A percentile compares a stretch with the other conserved stretches of the same genome.
phyloP scores from a whole-genome alignment of 352 stramenopile genomes.

The Halophytophthora polymorphica region DNA sequence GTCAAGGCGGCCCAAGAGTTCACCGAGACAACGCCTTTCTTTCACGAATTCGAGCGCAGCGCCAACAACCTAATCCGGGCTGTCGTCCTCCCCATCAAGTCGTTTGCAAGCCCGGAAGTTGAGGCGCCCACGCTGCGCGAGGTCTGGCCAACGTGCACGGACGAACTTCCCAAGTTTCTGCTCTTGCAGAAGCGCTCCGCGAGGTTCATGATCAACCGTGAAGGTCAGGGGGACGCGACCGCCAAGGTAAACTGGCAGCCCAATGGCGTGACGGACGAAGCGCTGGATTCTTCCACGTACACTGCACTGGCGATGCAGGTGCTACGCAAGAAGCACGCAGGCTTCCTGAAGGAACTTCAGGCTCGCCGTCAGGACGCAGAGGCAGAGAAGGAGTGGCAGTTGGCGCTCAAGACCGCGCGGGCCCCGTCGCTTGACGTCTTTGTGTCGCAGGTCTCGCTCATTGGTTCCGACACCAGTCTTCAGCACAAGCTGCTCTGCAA shows the following conservation, averaged over 20 bases:
- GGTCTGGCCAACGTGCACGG: slow-evolving; percentile 43
- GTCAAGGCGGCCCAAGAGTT: slow-evolving; percentile 15
- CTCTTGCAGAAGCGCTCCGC: slow-evolving; percentile 57
- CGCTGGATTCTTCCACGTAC: slow-evolving; percentile 25
- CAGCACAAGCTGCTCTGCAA: slow-evolving; percentile 56
- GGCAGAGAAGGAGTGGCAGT: slow-evolving; percentile 38
- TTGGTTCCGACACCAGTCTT: slow-evolving; percentile 22
- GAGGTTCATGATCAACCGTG: slow-evolving; percentile 36
- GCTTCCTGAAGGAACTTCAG: slow-evolving; percentile 40
- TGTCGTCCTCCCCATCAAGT: slow-evolving; percentile 11
- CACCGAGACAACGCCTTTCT: slow-evolving; percentile 18
- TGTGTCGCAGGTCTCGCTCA: slow-evolving; percentile 13
- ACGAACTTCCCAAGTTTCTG: slow-evolving; percentile 52
- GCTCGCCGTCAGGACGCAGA: slow-evolving; percentile 32
- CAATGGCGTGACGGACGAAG: slow-evolving; percentile 21
- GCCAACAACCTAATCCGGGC: slow-evolving; percentile 36
- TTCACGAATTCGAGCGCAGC: slow-evolving; percentile 21
- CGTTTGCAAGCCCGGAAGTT: slow-evolving; percentile 2
- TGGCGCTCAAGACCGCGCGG: slow-evolving; percentile 27
- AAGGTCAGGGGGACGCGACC: slow-evolving; percentile 6
- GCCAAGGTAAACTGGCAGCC: slow-evolving; percentile 31
- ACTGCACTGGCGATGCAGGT: slow-evolving; percentile 32
- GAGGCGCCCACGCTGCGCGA: slow-evolving; percentile 24
- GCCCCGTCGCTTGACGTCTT: slow-evolving; percentile 30
- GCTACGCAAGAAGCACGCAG: slow-evolving; percentile 52